These are phyloP conservation scores for Teratosphaeriaceae sp. DNA, from an alignment of 2,329 filamentous ascomycete species.

Conservation along the genomic window DNA sequence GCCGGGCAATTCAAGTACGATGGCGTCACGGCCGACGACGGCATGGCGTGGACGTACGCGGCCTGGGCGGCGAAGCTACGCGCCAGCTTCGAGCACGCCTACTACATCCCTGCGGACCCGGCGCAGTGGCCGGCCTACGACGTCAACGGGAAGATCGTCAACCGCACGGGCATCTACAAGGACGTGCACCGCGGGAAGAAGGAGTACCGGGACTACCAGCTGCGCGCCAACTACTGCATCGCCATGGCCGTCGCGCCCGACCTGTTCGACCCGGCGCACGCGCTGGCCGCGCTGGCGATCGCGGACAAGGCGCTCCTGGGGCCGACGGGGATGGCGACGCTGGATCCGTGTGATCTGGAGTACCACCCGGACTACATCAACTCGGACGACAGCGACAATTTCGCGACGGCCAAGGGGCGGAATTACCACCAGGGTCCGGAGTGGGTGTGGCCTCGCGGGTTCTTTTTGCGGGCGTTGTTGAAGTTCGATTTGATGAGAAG, in stretches of 20 bases:
- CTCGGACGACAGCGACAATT: constrained; percentile 85
- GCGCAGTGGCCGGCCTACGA: constrained; percentile 71
- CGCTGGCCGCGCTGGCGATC: constrained; percentile 69
- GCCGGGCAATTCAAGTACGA: constrained; percentile 65
- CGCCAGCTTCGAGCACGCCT: constrained; percentile 83
- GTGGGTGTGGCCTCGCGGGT: constrained; percentile 96
- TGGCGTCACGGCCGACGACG: constrained; percentile 52
- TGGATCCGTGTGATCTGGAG: constrained; percentile 86
- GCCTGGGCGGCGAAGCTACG: constrained; percentile 79
- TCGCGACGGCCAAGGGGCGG: constrained; percentile 84
- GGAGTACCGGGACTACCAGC: constrained; percentile 95
- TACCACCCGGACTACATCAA: constrained; percentile 95
- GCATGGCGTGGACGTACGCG: constrained; percentile 57
- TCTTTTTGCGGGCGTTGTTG: constrained; percentile 84
- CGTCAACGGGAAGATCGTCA: constrained; percentile 70
- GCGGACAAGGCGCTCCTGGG: constrained; percentile 76
- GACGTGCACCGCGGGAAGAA: constrained; percentile 91
- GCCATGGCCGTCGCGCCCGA: constrained; percentile 91
- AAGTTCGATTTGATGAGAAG: constrained; percentile 80
- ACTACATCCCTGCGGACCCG: constrained; percentile 69
- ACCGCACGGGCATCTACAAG: constrained; percentile 95
- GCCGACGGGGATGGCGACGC: constrained; percentile 89
- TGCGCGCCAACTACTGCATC: constrained; percentile 89
- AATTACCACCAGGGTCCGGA: constrained; percentile 99
- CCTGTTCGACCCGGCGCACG: constrained; percentile 73